phyloP scores from a whole-genome alignment of 2,329 filamentous ascomycete genomes.

The Exophiala xenobiotica region DNA sequence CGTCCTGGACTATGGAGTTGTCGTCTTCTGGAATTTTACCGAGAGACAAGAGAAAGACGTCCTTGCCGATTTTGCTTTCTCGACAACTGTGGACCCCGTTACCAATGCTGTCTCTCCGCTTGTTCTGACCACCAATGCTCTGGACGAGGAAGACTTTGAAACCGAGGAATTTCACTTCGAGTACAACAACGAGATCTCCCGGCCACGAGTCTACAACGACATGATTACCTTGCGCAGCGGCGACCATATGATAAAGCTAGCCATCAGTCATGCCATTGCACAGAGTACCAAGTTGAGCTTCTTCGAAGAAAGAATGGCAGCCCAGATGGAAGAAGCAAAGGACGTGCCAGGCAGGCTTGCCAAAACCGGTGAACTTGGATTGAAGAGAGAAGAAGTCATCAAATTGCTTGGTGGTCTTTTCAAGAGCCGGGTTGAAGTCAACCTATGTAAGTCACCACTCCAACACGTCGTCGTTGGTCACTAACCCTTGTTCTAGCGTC shows the following conservation, averaged over 20 bases:
- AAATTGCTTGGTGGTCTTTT: conserved; percentile 88
- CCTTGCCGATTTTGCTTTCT: conserved; percentile 87
- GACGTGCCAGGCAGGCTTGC: conserved; percentile 87
- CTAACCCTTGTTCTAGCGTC: conserved; percentile 59
- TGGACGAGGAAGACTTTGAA: conserved; percentile 89
- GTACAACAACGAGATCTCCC: conserved; percentile 81
- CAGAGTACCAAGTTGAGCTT: conserved; percentile 95
- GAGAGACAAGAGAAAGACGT: conserved; percentile 96
- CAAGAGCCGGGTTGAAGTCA: conserved; percentile 93
- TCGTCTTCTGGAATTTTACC: conserved; percentile 98
- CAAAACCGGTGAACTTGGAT: conserved; percentile 82
- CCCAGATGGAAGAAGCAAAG: conserved; percentile 90
- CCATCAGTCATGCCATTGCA: conserved; percentile 81
- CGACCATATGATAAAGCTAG: conserved; percentile 82
- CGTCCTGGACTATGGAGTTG: conserved; percentile 94
- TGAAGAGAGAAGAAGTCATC: conserved; percentile 89
- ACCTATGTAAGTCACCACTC: conserved; percentile 92
- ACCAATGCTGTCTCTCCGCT: conserved; percentile 40
- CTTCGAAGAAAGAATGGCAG: conserved; percentile 93
- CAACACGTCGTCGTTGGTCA: background rate
- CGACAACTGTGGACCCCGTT: conserved; percentile 36
- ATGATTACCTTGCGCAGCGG: conserved; percentile 96
- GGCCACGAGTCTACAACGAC: conserved; percentile 94
- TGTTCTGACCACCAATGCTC: conserved; percentile 72
- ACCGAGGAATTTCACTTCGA: conserved; percentile 99